Conservation (phyloP, 2,329 filamentous ascomycete genomes). For the Laburnicola sp. region DNA sequence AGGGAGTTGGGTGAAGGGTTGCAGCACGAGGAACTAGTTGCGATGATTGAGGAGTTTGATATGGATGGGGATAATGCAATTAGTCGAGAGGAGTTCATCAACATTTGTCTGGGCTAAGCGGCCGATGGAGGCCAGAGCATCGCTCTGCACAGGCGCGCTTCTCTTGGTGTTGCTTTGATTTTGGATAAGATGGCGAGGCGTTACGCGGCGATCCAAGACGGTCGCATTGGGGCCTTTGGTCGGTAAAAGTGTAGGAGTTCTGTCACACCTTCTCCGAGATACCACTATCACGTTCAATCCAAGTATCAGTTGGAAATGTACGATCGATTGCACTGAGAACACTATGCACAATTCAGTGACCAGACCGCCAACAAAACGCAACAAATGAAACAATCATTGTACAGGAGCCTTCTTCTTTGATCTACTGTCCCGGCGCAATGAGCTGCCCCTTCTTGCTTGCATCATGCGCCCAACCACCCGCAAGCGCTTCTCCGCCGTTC, state of each 20-base stretch:
- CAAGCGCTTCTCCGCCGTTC: slow-evolving; percentile 73
- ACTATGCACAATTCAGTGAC: slow-evolving; percentile 43
- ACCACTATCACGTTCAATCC: slow-evolving; percentile 10
- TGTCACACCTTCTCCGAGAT: slow-evolving; percentile 5
- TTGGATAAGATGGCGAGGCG: background rate
- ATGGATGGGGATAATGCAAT: slow-evolving; percentile 85
- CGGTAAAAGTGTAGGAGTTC: background rate
- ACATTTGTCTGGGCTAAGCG: slow-evolving; percentile 60
- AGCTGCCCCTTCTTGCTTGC: slow-evolving; percentile 77
- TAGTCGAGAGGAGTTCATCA: slow-evolving; percentile 65
- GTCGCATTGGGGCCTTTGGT: background rate
- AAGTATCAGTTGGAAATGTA: slow-evolving; percentile 2
- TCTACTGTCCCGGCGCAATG: slow-evolving; percentile 85
- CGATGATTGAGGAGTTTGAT: slow-evolving; percentile 99
- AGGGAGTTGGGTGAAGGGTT: slow-evolving; percentile 90
- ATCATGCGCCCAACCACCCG: slow-evolving; percentile 84
- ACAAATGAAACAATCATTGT: slow-evolving; percentile 39
- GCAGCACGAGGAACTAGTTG: slow-evolving; percentile 86
- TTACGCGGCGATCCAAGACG: background rate
- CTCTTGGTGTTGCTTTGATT: background rate
- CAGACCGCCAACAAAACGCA: slow-evolving; percentile 21
- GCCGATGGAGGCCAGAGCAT: background rate
- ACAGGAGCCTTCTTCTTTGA: slow-evolving; percentile 22
- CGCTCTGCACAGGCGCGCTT: background rate
- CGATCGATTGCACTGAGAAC: slow-evolving; percentile 30